Percentiles rank a stretch among this genome's conserved stretches.
Evolutionary conservation across 2,329 filamentous ascomycete genomes (phyloP).

Genomic region (Ceratocystis huliohia): DNA sequence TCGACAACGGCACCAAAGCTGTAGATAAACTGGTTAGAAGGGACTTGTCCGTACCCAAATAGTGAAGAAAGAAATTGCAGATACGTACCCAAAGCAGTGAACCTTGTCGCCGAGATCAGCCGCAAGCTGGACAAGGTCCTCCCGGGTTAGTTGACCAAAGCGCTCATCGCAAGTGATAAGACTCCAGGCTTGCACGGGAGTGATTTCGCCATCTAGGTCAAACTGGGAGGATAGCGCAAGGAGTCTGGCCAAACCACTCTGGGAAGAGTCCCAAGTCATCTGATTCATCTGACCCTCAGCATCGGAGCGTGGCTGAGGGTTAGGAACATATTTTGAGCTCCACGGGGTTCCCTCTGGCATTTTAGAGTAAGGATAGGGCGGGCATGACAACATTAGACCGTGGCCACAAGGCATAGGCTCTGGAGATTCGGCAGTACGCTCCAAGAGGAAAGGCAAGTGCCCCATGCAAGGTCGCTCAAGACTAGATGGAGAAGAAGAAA

Average conservation of each 20-base stretch:
- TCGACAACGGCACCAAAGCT: slow-evolving; percentile 54
- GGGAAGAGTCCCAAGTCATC: slow-evolving; percentile 68
- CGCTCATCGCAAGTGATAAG: slow-evolving; percentile 62
- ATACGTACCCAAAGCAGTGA: slow-evolving; percentile 78
- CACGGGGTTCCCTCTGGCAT: slow-evolving; percentile 41
- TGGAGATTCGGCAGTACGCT: slow-evolving; percentile 27
- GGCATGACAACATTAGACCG: slow-evolving; percentile 84
- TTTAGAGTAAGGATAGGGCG: slow-evolving; percentile 50
- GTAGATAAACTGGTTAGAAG: slow-evolving; percentile 14
- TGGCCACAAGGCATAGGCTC: slow-evolving; percentile 60
- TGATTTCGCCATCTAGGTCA: slow-evolving; percentile 79
- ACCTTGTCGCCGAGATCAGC: slow-evolving; percentile 68
- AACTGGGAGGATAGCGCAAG: slow-evolving; percentile 73
- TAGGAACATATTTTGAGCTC: slow-evolving; percentile 33
- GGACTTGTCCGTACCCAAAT: background rate
- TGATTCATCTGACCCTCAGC: slow-evolving; percentile 37
- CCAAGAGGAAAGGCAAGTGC: slow-evolving; percentile 69
- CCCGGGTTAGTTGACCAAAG: slow-evolving; percentile 49
- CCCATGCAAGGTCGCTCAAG: slow-evolving; percentile 91
- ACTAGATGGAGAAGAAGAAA: slow-evolving; percentile 37
- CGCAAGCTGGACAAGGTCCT: slow-evolving; percentile 60
- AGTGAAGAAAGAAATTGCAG: slow-evolving; percentile 10
- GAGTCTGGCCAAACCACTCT: slow-evolving; percentile 64
- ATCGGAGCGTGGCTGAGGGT: slow-evolving; percentile 23
- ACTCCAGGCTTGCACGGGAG: slow-evolving; percentile 89